Evolutionary conservation across 768 basidiomycete genomes (phyloP).

Genomic region (Lanmaoa rubissima): DNA sequence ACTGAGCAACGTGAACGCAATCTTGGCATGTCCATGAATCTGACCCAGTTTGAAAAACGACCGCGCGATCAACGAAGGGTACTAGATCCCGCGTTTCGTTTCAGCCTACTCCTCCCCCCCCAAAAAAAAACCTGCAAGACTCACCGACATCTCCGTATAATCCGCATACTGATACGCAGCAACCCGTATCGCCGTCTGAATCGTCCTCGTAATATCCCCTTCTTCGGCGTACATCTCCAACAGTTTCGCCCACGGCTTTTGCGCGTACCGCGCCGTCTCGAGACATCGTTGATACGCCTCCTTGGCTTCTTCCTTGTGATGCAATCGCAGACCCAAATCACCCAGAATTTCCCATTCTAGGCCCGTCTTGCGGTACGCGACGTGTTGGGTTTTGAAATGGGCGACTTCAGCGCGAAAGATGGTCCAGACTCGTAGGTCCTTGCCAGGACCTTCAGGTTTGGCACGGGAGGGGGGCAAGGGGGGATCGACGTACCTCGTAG

Average conservation of each 20-base stretch:
- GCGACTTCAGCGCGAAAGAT: slow-evolving; percentile 98
- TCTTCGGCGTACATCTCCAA: slow-evolving; percentile 98
- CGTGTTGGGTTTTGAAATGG: slow-evolving; percentile 98
- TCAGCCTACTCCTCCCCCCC: too few relatives aligned
- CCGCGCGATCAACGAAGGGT: slow-evolving; percentile 86
- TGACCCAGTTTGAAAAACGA: slow-evolving; percentile 92
- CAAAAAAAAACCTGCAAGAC: too few relatives aligned
- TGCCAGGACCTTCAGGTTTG: neutral
- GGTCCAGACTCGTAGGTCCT: slow-evolving; percentile 96
- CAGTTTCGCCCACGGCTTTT: slow-evolving; percentile 91
- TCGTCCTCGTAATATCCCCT: slow-evolving; percentile 84
- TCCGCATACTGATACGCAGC: slow-evolving; percentile 91
- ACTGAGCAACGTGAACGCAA: slow-evolving; percentile 87
- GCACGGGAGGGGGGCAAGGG: neutral
- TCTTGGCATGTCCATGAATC: slow-evolving; percentile 91
- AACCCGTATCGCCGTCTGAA: slow-evolving; percentile 90
- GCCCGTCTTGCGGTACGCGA: slow-evolving; percentile 96
- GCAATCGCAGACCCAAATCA: slow-evolving; percentile 87
- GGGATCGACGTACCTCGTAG: slow-evolving; percentile 68
- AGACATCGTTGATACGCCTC: slow-evolving; percentile 96
- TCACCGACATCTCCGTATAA: slow-evolving; percentile 83
- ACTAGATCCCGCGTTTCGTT: slow-evolving; percentile 34
- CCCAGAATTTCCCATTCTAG: slow-evolving; percentile 98
- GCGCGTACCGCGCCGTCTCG: slow-evolving; percentile 79
- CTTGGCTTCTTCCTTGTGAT: slow-evolving; percentile 98